Percentiles rank a stretch among this genome's conserved stretches.
phyloP scores from a whole-genome alignment of 768 basidiomycete species.

The Tricholoma bakamatsutake region DNA sequence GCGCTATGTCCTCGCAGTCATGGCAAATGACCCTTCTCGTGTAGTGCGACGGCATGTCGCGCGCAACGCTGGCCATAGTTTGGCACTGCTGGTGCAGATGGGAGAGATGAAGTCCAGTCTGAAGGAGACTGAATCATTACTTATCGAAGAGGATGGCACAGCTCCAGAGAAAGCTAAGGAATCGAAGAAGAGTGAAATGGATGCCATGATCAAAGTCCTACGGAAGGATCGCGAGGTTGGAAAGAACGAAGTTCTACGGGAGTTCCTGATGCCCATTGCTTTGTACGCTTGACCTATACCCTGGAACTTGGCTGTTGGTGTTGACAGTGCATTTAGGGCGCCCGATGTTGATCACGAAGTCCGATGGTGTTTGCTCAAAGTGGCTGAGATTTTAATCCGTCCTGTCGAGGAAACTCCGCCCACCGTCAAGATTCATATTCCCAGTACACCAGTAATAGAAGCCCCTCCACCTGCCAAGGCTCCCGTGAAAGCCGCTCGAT shows the following conservation, averaged over 20 bases:
- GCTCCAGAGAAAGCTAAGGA: conserved; percentile 66
- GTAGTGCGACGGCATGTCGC: conserved; percentile 84
- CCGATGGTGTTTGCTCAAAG: conserved; percentile 85
- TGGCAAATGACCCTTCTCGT: conserved; percentile 81
- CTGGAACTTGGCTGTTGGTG: conserved; percentile 18
- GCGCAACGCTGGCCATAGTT: conserved; percentile 76
- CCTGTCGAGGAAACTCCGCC: conserved; percentile 81
- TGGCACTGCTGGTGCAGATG: conserved; percentile 81
- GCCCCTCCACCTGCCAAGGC: conserved; percentile 55
- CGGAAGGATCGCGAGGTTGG: conserved; percentile 84
- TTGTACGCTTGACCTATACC: conserved; percentile 44
- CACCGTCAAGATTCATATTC: conserved; percentile 80
- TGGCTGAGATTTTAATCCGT: conserved; percentile 83
- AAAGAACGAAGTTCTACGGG: conserved; percentile 71
- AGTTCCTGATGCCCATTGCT: conserved; percentile 75
- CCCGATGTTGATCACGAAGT: conserved; percentile 82
- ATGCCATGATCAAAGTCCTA: conserved; percentile 80
- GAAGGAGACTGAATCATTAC: conserved; percentile 70
- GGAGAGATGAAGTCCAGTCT: conserved; percentile 79
- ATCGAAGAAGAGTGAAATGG: conserved; percentile 76
- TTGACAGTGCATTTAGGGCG: conserved; percentile 37
- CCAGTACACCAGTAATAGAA: conserved; percentile 65
- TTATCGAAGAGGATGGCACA: conserved; percentile 85
- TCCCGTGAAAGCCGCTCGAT: conserved; percentile 34
- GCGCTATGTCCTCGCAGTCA: conserved; percentile 82